A percentile compares a stretch with the other conserved stretches of the same genome.
Conservation (phyloP, 169 alveolate species). For the Cryptosporidium ubiquitum region DNA sequence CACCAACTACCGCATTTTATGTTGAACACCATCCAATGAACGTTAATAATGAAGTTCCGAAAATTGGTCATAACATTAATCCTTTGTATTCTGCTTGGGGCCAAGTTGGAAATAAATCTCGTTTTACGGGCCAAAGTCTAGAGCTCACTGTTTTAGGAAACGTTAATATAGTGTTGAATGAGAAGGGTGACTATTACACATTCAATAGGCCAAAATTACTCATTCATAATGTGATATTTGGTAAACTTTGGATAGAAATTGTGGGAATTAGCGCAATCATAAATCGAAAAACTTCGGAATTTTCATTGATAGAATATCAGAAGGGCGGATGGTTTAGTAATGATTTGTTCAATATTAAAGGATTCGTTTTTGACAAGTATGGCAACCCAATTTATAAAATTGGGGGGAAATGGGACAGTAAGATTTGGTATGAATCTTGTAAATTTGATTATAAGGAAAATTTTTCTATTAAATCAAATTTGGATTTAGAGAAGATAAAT, state of each 20-base stretch:
- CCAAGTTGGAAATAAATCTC: slow-evolving; percentile 55
- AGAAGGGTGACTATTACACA: slow-evolving; percentile 81
- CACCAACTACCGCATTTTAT: slow-evolving; percentile 95
- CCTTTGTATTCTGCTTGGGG: slow-evolving; percentile 69
- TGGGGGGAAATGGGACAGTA: slow-evolving; percentile 73
- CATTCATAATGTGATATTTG: slow-evolving; percentile 89
- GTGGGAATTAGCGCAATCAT: slow-evolving; percentile 49
- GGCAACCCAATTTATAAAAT: slow-evolving; percentile 50
- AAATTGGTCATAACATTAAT: slow-evolving; percentile 53
- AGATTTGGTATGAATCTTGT: slow-evolving; percentile 64
- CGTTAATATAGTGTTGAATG: slow-evolving; percentile 48
- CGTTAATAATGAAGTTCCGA: neutral
- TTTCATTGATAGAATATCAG: slow-evolving; percentile 46
- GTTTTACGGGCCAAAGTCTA: slow-evolving; percentile 70
- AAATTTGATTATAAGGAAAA: neutral
- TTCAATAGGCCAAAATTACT: slow-evolving; percentile 86
- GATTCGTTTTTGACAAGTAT: slow-evolving; percentile 29
- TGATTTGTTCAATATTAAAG: slow-evolving; percentile 58
- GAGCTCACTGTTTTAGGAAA: slow-evolving; percentile 50
- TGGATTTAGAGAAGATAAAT: neutral
- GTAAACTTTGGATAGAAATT: slow-evolving; percentile 89
- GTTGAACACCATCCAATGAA: slow-evolving; percentile 70
- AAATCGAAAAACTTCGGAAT: slow-evolving; percentile 55
- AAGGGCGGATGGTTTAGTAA: slow-evolving; percentile 72
- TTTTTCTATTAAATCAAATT: neutral